These are phyloP conservation scores for Chlorella vulgaris DNA, from an alignment of 139 green algal genomes.

Conservation along the genomic window DNA sequence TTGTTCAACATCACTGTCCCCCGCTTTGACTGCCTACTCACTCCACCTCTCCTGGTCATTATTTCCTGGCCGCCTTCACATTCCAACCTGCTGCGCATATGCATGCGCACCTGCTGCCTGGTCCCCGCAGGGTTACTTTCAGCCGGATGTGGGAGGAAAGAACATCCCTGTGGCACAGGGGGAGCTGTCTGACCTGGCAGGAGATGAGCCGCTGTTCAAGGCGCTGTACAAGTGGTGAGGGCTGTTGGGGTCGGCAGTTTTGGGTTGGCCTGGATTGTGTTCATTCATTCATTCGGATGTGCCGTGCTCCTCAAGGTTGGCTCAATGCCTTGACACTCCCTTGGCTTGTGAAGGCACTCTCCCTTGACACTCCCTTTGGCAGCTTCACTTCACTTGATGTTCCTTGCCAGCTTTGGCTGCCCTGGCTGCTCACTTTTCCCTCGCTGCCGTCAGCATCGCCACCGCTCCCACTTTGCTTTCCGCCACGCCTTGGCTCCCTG, in stretches of 20 bases:
- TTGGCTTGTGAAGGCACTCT: no score
- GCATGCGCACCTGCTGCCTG: no score
- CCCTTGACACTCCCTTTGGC: no score
- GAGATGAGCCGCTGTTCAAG: conserved; percentile 92
- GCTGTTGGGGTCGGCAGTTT: neutral
- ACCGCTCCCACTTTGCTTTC: neutral
- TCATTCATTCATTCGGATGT: no score
- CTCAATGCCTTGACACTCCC: no score
- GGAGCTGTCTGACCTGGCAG: conserved; percentile 88
- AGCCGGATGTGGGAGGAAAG: conserved; percentile 86
- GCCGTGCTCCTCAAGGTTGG: no score
- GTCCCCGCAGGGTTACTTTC: conserved; percentile 83
- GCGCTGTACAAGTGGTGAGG: conserved; percentile 90
- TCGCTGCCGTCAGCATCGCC: no score
- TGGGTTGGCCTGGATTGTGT: no score
- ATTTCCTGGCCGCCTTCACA: no score
- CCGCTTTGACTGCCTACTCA: no score
- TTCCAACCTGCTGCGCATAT: no score
- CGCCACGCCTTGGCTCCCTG: neutral
- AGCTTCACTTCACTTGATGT: no score
- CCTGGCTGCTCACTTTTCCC: neutral
- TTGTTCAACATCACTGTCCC: neutral
- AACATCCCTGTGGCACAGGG: conserved; percentile 87
- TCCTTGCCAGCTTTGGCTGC: neutral
- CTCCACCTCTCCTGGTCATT: neutral